Base-by-base conservation (phyloP, 2,329 filamentous ascomycete species). In the Ceratocystis alfenasii region DNA sequence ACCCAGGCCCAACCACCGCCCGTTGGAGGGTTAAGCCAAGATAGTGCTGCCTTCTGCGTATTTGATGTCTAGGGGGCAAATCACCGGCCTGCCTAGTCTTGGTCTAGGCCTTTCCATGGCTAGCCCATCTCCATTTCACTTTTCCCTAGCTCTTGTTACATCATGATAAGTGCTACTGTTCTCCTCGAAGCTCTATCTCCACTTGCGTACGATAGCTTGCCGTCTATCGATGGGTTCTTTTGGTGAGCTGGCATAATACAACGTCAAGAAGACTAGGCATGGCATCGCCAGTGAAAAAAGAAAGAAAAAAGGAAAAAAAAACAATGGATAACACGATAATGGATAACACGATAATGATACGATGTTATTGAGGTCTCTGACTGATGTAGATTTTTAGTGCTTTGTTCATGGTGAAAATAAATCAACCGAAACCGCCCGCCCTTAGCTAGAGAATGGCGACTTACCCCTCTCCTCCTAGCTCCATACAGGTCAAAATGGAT, bases 231-330 rank as follows among this genome's bases (percentile, higher is more conserved):
- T n/a, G 55, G 33, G 5, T n/a, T 28, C 28, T 59, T 30, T 59
- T 59, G 55, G 28, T 59, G 55, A 33, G 55, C n/a, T 59, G 55
- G 55, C 25, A 59, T 59, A 59, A 59, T 36, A n/a, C 15, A 59
- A 36, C 55, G 12, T 59, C 28, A 30, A n/a, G 28, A 59, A 30
- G n/a, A 30, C 28, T 8, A 59, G 1, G 17, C 5, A n/a, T 33
- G 55, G 28, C 55, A 25, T 59, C 12, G 53, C 10, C 36, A 41
- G 36, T 4, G 36, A 41, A 20, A 53, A 53, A 8, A 22, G n/a
- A 22, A 22, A 22, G 7, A 53, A n/a, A 53, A 25, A 50, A 50
- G 2, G 2, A 22, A 22, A 2, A 50, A 7, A 5, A 10, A 50
- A 7, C n/a, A n/a, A 53, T 5, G 10, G 7, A 22, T 3, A 25